phyloP scores from a whole-genome alignment of 2,329 filamentous ascomycete genomes.

The Cercospora sp. region DNA sequence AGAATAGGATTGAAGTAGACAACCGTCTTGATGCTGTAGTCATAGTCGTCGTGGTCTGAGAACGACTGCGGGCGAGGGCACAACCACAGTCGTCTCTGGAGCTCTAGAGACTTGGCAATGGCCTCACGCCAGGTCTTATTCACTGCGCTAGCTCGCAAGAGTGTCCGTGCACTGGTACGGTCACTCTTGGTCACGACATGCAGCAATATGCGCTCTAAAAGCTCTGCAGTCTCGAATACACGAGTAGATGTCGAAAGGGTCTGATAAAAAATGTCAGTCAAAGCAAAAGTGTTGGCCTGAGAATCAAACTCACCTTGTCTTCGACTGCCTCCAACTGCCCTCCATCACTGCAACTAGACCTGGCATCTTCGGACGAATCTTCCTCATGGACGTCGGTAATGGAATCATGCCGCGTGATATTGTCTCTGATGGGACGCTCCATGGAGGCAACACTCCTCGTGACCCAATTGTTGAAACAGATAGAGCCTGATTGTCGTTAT shows the following conservation, averaged over 20 bases:
- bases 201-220: not conserved
- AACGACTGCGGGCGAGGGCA: not conserved
- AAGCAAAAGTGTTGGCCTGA: not conserved
- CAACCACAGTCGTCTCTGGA: not conserved
- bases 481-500: not conserved
- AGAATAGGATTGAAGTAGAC: slow-evolving; percentile 7
- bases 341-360: not conserved
- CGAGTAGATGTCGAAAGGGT: not conserved
- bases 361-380: not conserved
- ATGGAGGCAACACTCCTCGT: not conserved
- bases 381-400: not conserved
- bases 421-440: not conserved
- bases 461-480: not conserved
- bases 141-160: not conserved
- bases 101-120: not conserved
- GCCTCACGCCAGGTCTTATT: not conserved
- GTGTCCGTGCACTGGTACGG: not conserved
- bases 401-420: slow-evolving; percentile 2
- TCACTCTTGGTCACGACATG: not conserved
- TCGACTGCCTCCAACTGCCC: not conserved
- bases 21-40: not conserved
- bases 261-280: not conserved
- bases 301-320: not conserved
- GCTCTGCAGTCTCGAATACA: not conserved
- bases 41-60: not conserved